phyloP scores from a whole-genome alignment of 129 eudicot genomes.

The Chrysanthemum makinoi region DNA sequence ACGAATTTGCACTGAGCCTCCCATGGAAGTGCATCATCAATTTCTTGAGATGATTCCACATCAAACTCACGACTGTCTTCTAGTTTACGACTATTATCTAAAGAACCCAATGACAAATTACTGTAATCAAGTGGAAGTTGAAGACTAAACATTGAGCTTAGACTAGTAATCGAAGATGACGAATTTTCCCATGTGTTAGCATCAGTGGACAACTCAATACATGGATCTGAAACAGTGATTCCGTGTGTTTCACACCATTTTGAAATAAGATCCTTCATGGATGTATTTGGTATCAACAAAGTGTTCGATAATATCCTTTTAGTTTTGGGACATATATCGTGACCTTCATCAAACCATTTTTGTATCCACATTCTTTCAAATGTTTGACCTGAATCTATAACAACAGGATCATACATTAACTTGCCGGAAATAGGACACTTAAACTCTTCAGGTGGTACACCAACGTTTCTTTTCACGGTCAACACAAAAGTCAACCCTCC shows the following conservation, averaged over 20 bases:
- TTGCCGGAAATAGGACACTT: slow-evolving; percentile 63
- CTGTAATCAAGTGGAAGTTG: slow-evolving; percentile 68
- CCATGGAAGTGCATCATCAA: slow-evolving; percentile 62
- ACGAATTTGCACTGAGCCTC: slow-evolving; percentile 60
- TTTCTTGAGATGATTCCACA: slow-evolving; percentile 33
- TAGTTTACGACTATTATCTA: slow-evolving; percentile 37
- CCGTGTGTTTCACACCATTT: slow-evolving; percentile 55
- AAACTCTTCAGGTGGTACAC: slow-evolving; percentile 57
- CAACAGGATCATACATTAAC: slow-evolving; percentile 81
- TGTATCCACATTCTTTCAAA: slow-evolving; percentile 84
- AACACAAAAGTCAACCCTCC: slow-evolving; percentile 22
- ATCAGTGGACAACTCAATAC: slow-evolving; percentile 27
- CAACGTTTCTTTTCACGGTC: slow-evolving; percentile 17
- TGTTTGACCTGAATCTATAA: slow-evolving; percentile 74
- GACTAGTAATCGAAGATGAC: slow-evolving; percentile 60
- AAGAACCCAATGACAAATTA: slow-evolving; percentile 52
- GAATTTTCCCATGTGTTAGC: slow-evolving; percentile 51
- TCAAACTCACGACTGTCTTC: slow-evolving; percentile 29
- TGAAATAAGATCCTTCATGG: slow-evolving; percentile 51
- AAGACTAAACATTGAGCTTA: slow-evolving; percentile 60
- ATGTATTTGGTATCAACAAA: slow-evolving; percentile 51
- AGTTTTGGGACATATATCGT: slow-evolving; percentile 73
- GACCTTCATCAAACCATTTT: slow-evolving; percentile 89
- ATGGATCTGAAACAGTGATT: slow-evolving; percentile 41
- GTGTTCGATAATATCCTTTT: slow-evolving; percentile 36